These are phyloP conservation scores for Candida easanensis DNA, from an alignment of 805 yeast species.

Conservation along the genomic window DNA sequence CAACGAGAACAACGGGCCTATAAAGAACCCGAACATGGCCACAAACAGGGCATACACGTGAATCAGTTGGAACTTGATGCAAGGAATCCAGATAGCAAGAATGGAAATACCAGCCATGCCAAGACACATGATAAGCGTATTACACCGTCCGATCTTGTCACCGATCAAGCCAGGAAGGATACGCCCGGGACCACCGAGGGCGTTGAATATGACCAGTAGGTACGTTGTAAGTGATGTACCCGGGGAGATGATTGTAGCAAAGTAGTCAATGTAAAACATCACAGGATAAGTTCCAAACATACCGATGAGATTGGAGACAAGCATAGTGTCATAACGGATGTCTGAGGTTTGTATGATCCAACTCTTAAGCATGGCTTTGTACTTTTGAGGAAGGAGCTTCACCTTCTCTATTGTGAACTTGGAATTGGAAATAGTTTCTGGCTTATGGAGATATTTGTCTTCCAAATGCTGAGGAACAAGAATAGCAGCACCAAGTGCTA, in stretches of 20 bases:
- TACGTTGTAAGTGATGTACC: conserved; percentile 13
- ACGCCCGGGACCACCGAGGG: conserved; percentile 26
- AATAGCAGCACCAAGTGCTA: conserved; percentile 11
- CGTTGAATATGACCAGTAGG: conserved; percentile 20
- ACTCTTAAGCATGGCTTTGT: conserved; percentile 6
- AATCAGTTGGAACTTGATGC: conserved; percentile 15
- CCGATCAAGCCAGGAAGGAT: conserved; percentile 22
- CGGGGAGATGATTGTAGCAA: conserved; percentile 21
- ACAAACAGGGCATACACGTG: conserved; percentile 16
- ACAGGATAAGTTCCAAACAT: conserved; percentile 26
- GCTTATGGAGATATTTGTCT: conserved; percentile 10
- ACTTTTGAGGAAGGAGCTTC: conserved; percentile 13
- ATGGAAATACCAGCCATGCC: conserved; percentile 9
- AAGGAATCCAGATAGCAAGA: conserved; percentile 21
- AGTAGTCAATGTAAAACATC: conserved; percentile 25
- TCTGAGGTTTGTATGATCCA: conserved; percentile 17
- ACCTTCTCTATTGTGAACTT: conserved; percentile 12
- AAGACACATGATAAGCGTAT: conserved; percentile 16
- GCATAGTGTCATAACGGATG: conserved; percentile 9
- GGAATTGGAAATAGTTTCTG: conserved; percentile 21
- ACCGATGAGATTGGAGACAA: conserved; percentile 19
- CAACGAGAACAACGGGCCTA: conserved; percentile 23
- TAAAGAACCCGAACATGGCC: conserved; percentile 20
- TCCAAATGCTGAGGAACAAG: conserved; percentile 21
- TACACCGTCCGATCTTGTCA: conserved; percentile 22